phyloP scores from a whole-genome alignment of 202 grass and related monocot genomes.

The Zizania palustris region DNA sequence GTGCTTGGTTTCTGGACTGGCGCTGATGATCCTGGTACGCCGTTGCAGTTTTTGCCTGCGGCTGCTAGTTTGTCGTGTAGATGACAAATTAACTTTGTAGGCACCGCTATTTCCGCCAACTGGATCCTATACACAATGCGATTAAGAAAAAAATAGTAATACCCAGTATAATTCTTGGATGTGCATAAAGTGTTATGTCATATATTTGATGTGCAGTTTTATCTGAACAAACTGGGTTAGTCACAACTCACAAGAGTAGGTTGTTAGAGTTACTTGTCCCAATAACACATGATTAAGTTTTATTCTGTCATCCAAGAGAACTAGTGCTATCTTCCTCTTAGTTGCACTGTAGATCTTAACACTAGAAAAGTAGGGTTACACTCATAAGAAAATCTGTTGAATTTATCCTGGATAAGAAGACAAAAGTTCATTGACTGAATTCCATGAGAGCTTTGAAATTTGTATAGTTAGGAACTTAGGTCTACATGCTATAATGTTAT shows the following conservation, averaged over 20 bases:
- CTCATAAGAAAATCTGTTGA: neutral
- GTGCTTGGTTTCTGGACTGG: slow-evolving; percentile 67
- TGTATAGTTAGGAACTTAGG: neutral
- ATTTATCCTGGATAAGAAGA: neutral
- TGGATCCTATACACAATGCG: neutral
- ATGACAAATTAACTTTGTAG: neutral
- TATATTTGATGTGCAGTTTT: neutral
- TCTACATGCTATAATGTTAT: neutral
- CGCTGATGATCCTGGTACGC: slow-evolving; percentile 88
- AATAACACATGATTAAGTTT: neutral
- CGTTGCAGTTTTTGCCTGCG: neutral
- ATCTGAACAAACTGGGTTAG: neutral
- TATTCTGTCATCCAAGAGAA: slow-evolving; percentile 12
- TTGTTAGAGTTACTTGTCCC: neutral
- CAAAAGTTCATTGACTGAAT: neutral
- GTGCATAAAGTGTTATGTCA: neutral
- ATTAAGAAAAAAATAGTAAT: neutral
- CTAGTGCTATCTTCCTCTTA: slow-evolving; percentile 4
- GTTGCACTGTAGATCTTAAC: slow-evolving; percentile 11
- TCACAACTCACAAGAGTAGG: neutral
- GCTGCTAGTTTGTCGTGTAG: slow-evolving; percentile 19
- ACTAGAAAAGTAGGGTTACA: neutral
- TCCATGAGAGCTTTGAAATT: neutral
- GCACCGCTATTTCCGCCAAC: neutral
- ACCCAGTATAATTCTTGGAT: neutral